Evolutionary conservation across 352 stramenopile species (phyloP), one percentile per base, ranked within the genome.

Genomic region (Globisporangium cystogenes): DNA sequence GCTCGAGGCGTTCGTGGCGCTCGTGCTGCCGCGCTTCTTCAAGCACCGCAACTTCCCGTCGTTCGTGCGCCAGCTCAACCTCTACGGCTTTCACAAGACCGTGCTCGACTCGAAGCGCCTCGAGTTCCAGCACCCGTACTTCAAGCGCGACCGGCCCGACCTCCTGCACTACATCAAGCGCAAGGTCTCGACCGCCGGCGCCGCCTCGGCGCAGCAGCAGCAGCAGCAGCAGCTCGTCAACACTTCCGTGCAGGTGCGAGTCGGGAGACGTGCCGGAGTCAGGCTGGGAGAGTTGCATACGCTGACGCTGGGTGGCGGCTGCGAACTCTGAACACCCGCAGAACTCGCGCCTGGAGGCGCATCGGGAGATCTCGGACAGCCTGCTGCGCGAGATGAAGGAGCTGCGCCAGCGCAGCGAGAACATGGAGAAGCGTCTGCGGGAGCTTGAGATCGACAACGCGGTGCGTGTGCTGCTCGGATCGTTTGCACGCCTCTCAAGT

Each of bases 21-120:
- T 89, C 68, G 83, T 96, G 56, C 64, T 97, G 53, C 86, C 84
- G 42, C 69, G 86, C 3, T 96, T 95, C 63, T 96, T 96, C 56
- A 97, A 97, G 68, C 90, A 97, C 70, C 82, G 80, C 53, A 97
- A 97, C 67, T 96, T 97, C 57, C 82, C 87, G 52, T 96, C 86
- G n/a, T 97, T 97, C 51, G 88, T 97, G 59, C 86, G 90, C 16
- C 90, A 97, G 70, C 73, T 98, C 29, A 97, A 98, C 64, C 83
- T 97, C 53, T 95, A 98, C 60, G 87, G 90, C 48, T 98, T 98
- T 65, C 78, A 93, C 60, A 98, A 98, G 70, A 95, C 86, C 36
- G 82, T 95, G 51, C 74, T 94, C 40, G 91, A 98, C 68, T 94
- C 90, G 41, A 96, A 93, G 65, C 78, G 83, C 21, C 71, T 94